phyloP scores from a whole-genome alignment of 805 yeast genomes.

The Candida pseudofarinosa region DNA sequence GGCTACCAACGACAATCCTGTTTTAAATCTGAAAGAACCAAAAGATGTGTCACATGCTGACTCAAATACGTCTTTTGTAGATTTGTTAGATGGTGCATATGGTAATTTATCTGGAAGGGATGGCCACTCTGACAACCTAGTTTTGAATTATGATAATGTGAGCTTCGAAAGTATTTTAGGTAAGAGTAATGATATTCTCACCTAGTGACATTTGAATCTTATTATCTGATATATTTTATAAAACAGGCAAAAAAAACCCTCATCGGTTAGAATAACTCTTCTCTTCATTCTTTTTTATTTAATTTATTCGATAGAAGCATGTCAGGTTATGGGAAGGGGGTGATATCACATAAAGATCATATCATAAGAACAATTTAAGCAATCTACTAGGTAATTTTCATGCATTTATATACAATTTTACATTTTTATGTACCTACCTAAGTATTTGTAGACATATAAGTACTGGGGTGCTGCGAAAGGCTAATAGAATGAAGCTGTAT shows the following conservation, averaged over 20 bases:
- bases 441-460: too few species aligned
- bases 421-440: too few species aligned
- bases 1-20: neutral
- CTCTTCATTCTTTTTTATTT: too few species aligned
- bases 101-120: slow-evolving; percentile 7
- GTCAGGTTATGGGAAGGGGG: neutral
- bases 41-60: slow-evolving; percentile 6
- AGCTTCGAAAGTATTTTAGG: slow-evolving; percentile 12
- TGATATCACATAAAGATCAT: too few species aligned
- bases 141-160: slow-evolving; percentile 10
- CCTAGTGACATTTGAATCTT: too few species aligned
- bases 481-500: too few species aligned
- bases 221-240: too few species aligned
- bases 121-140: slow-evolving; percentile 3
- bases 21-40: neutral
- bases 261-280: too few species aligned
- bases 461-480: too few species aligned
- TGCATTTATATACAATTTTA: neutral
- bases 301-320: neutral
- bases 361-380: neutral
- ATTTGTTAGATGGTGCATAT: slow-evolving; percentile 15
- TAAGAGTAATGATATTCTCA: slow-evolving; percentile 6
- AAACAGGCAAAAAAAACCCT: too few species aligned
- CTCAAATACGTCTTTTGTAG: slow-evolving; percentile 11
- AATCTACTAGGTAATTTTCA: neutral